Evolutionary conservation across 192 early-diverging fungal genomes (phyloP).

Genomic region (Backusella circina): DNA sequence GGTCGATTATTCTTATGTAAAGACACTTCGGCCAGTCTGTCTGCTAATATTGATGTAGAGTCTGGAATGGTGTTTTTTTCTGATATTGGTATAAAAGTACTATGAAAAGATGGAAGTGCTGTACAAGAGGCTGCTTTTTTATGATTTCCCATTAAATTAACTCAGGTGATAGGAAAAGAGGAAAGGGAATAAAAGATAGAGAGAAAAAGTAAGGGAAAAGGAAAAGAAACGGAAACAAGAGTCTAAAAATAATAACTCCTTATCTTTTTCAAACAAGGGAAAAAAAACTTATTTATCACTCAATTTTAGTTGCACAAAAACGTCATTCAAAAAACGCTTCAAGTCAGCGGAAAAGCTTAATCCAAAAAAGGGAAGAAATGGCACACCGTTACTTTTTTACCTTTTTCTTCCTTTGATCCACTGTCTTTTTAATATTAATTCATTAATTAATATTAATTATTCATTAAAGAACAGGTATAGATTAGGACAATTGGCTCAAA

Average conservation of each 20-base stretch:
- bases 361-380: neutral
- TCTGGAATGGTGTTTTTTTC: neutral
- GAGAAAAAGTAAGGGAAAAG: neutral
- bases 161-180: neutral
- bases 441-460: neutral
- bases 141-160: neutral
- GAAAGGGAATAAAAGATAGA: neutral
- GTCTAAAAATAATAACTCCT: neutral
- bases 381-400: neutral
- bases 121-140: constrained; percentile 5
- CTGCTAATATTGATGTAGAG: neutral
- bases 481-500: too few relatives aligned
- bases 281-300: neutral
- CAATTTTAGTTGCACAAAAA: neutral
- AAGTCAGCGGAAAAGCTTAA: neutral
- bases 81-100: neutral
- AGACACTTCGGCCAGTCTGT: neutral
- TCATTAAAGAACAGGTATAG: too few relatives aligned
- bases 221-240: neutral
- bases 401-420: neutral
- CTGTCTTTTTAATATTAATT: neutral
- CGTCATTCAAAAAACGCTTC: neutral
- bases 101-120: neutral
- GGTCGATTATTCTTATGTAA: neutral
- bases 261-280: neutral